These are phyloP conservation scores for button mushroom (Agaricus bisporus) DNA, from an alignment of 768 basidiomycete genomes.

Conservation along the genomic window DNA sequence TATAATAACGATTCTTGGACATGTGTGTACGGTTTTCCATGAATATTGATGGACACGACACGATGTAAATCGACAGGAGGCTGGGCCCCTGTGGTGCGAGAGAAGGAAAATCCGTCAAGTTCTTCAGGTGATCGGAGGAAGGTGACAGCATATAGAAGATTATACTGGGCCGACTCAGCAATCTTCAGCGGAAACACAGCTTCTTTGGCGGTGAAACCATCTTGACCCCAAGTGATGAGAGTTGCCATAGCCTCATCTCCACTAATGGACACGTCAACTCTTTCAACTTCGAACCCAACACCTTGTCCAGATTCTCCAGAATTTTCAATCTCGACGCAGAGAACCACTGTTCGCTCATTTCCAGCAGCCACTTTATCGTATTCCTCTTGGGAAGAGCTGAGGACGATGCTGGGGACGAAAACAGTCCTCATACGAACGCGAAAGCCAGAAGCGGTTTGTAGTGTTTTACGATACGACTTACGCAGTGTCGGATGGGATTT, in stretches of 20 bases:
- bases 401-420: conserved; percentile 79
- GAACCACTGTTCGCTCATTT: conserved; percentile 76
- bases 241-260: conserved; percentile 52
- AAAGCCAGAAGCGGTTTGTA: conserved; percentile 78
- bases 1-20: conserved; percentile 28
- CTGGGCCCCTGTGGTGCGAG: conserved; percentile 18
- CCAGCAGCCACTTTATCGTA: conserved; percentile 59
- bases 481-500: conserved; percentile 63
- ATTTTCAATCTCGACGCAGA: conserved; percentile 91
- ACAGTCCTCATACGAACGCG: conserved; percentile 92
- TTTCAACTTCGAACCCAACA: conserved; percentile 71
- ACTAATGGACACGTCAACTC: conserved; percentile 68
- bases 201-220: conserved; percentile 36
- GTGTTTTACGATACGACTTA: conserved; percentile 78
- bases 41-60: conserved; percentile 74
- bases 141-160: conserved; percentile 84
- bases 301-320: conserved; percentile 54
- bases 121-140: conserved; percentile 66
- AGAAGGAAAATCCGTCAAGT: conserved; percentile 35
- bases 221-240: conserved; percentile 52
- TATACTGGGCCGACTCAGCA: conserved; percentile 75
- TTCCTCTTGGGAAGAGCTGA: conserved; percentile 46
- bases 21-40: conserved; percentile 59
- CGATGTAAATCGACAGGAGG: conserved; percentile 52
- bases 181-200: conserved; percentile 68